These are phyloP conservation scores for Petunia hybrid DNA, from an alignment of 305 asterid genomes.

Conservation along the genomic window DNA sequence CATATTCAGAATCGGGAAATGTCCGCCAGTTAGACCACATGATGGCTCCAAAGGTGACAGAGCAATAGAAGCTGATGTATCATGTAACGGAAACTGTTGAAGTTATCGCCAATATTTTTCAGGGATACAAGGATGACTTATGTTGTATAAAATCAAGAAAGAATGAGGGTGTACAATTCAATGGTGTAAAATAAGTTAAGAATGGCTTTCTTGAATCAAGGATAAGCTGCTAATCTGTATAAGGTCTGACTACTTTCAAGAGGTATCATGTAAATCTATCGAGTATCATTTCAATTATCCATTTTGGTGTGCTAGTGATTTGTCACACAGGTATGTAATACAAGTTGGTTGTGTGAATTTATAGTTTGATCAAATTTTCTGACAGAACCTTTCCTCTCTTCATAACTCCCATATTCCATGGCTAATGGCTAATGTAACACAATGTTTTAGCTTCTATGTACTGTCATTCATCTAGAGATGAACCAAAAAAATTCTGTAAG, in stretches of 20 bases:
- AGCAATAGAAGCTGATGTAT: slow-evolving; percentile 35
- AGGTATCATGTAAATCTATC: slow-evolving; percentile 8
- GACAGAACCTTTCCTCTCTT: background rate
- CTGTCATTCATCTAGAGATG: background rate
- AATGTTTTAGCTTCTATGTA: background rate
- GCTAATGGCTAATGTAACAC: slow-evolving; percentile 5
- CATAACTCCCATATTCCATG: background rate
- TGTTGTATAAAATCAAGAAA: background rate
- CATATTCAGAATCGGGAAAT: slow-evolving; percentile 57
- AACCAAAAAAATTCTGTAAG: background rate
- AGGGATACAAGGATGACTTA: background rate
- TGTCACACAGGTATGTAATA: slow-evolving; percentile 19
- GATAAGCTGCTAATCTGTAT: background rate
- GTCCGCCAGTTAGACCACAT: slow-evolving; percentile 37
- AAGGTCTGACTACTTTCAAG: background rate
- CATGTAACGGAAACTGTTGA: background rate
- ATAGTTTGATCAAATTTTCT: slow-evolving; percentile 25
- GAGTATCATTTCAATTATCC: background rate
- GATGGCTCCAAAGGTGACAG: slow-evolving; percentile 42
- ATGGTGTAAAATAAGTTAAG: background rate
- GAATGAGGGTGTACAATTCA: background rate
- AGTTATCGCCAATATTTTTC: background rate
- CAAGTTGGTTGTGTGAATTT: slow-evolving; percentile 26
- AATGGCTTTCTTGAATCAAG: slow-evolving; percentile 8
- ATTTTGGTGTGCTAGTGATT: slow-evolving; percentile 23